phyloP scores from a whole-genome alignment of 2,329 filamentous ascomycete species.

The Ophiostoma angusticollis region DNA sequence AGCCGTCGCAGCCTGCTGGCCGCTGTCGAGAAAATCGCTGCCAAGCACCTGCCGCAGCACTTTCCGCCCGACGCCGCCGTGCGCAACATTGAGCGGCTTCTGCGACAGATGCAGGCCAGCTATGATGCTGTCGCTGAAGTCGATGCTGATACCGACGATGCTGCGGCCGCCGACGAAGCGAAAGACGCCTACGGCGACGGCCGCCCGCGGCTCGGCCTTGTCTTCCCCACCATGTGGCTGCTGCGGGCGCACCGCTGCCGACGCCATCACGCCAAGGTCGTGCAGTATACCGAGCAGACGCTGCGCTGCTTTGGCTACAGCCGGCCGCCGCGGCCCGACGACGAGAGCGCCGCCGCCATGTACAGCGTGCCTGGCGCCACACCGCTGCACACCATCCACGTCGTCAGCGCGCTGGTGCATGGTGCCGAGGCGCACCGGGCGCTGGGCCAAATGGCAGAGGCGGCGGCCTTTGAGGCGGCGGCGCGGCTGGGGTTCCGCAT shows the following conservation, averaged over 20 bases:
- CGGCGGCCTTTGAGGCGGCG: constrained; percentile 18
- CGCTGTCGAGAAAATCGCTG: constrained; percentile 12
- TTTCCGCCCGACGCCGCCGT: constrained; percentile 22
- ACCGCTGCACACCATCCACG: constrained; percentile 23
- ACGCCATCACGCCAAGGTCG: constrained; percentile 22
- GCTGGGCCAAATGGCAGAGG: constrained; percentile 18
- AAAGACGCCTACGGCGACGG: constrained; percentile 17
- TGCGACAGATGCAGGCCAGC: constrained; percentile 20
- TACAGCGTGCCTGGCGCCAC: constrained; percentile 14
- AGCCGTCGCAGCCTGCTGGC: constrained; percentile 7
- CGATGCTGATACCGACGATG: no score
- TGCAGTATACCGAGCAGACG: constrained; percentile 19
- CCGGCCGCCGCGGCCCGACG: constrained; percentile 14
- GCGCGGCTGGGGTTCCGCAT: constrained; percentile 20
- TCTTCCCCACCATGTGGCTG: constrained; percentile 26
- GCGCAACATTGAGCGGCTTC: constrained; percentile 20
- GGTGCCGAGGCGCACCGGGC: constrained; percentile 20
- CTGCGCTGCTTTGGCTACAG: constrained; percentile 24
- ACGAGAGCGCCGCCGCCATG: constrained; percentile 10
- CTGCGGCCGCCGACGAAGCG: constrained; percentile 19
- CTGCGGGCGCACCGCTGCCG: constrained; percentile 21
- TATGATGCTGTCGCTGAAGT: constrained; percentile 17
- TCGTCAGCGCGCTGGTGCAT: constrained; percentile 21
- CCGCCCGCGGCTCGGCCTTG: constrained; percentile 22
- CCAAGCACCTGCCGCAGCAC: constrained; percentile 11